phyloP scores from a whole-genome alignment of 306 rosid species.

The Castanea crenata region DNA sequence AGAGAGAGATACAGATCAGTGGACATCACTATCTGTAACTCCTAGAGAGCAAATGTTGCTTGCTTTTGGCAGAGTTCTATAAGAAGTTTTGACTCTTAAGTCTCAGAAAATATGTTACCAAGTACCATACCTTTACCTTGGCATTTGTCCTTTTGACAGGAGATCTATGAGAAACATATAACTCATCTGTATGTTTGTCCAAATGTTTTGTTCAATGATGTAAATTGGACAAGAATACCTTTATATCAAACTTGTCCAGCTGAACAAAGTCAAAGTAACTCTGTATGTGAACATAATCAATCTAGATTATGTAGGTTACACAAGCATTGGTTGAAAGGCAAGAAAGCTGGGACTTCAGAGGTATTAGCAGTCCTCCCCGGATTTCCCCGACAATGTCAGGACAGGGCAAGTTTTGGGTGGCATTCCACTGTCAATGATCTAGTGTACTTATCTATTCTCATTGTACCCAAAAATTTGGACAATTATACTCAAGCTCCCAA shows the following conservation, averaged over 20 bases:
- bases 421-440: constrained; percentile 54
- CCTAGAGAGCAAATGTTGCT: background rate
- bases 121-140: background rate
- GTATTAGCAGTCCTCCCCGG: constrained; percentile 73
- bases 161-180: background rate
- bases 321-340: constrained; percentile 79
- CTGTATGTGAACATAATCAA: background rate
- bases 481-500: constrained; percentile 67
- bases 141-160: background rate
- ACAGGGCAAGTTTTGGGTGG: constrained; percentile 93
- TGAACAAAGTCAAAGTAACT: background rate
- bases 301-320: constrained; percentile 42
- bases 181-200: background rate
- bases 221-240: background rate
- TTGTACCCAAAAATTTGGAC: constrained; percentile 60
- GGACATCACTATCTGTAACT: background rate
- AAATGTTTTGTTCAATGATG: background rate
- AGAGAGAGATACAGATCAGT: background rate
- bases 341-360: constrained; percentile 80
- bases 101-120: background rate
- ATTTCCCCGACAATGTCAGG: constrained; percentile 81
- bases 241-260: background rate
- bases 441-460: constrained; percentile 32
- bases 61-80: background rate
- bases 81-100: background rate